Evolutionary conservation across 805 yeast species (phyloP), one percentile per base, ranked within the genome.

Genomic region (Teunomyces barrocoloradensis): DNA sequence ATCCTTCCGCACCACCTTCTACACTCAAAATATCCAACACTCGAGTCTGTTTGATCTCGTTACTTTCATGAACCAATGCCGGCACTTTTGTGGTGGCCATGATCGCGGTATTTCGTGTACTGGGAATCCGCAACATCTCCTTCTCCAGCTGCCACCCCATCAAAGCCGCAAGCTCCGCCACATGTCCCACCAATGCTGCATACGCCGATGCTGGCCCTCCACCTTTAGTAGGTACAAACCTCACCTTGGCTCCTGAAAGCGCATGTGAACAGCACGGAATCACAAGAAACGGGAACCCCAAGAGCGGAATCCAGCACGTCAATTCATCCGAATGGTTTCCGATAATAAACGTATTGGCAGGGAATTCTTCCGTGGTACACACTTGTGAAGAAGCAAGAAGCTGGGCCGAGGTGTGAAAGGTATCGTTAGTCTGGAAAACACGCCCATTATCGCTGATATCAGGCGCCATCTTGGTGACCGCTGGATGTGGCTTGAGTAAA

Each of bases 241-340:
- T 74, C 2, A 77, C 72, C 55, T 82, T 82, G 25, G 81, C 83
- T 2, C 98, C 98, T 5, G 84, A 78, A 37, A 92, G 74, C 2
- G 86, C 81, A 65, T 92, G 96, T 0, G 97, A 90, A 64, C 98
- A 92, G 63, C 98, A 92, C 9, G 98, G 98, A 36, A 92, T 88
- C 7, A 89, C 96, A 73, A 92, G 72, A 62, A 89, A 92, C 5
- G 97, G 96, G 52, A 77, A 86, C 0, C 89, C 90, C 9, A 92
- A 67, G 9, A 92, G 69, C 3, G 98, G 98, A 32, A 92, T 83
- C 97, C 98, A 92, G 54, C 96, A 87, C 0, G 97, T 91, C 47
- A 92, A 74, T 61, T 92, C 98, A 63, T 92, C 98, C 1, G 96
- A 87, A 61, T 92, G 98, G 62, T 92, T 92, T 1, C 98, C 98